Conservation (phyloP, 2,329 filamentous ascomycete genomes). For the Colletotrichum plurivorum region DNA sequence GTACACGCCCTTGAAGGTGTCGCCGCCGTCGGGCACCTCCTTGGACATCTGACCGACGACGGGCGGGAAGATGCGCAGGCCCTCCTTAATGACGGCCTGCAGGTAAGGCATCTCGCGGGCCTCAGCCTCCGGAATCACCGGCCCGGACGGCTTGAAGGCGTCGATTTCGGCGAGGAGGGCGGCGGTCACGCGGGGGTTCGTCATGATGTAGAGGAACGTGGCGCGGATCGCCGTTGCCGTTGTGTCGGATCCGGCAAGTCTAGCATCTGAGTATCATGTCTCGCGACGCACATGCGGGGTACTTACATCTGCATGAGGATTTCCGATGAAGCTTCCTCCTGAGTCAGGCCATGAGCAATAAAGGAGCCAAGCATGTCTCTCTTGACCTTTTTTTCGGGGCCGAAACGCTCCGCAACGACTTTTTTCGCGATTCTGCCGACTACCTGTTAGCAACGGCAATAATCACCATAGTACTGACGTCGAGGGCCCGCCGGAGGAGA, state of each 20-base stretch:
- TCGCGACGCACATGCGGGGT: constrained; percentile 57
- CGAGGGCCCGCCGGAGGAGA: constrained; percentile 32
- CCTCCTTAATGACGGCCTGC: constrained; percentile 66
- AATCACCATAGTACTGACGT: constrained; percentile 42
- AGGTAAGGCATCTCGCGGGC: constrained; percentile 59
- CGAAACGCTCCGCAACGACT: constrained; percentile 61
- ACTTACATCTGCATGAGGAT: constrained; percentile 55
- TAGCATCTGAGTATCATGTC: constrained; percentile 42
- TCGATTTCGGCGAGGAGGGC: constrained; percentile 62
- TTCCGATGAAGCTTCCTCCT: constrained; percentile 59
- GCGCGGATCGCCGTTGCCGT: constrained; percentile 69
- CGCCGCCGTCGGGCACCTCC: constrained; percentile 52
- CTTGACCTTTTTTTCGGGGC: constrained; percentile 56
- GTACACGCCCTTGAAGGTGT: constrained; percentile 51
- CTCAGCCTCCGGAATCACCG: constrained; percentile 50
- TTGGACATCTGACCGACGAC: constrained; percentile 55
- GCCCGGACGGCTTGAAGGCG: constrained; percentile 41
- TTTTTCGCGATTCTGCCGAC: constrained; percentile 56
- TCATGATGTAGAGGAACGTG: constrained; percentile 68
- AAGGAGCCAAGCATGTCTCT: constrained; percentile 67
- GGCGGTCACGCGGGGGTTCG: constrained; percentile 59
- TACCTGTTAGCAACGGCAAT: background rate
- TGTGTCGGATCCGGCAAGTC: constrained; percentile 70
- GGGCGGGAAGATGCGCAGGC: constrained; percentile 55
- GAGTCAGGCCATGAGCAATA: constrained; percentile 54